phyloP scores from a whole-genome alignment of 1,284 basidiomycete species.

The Polyporus tsugae region DNA sequence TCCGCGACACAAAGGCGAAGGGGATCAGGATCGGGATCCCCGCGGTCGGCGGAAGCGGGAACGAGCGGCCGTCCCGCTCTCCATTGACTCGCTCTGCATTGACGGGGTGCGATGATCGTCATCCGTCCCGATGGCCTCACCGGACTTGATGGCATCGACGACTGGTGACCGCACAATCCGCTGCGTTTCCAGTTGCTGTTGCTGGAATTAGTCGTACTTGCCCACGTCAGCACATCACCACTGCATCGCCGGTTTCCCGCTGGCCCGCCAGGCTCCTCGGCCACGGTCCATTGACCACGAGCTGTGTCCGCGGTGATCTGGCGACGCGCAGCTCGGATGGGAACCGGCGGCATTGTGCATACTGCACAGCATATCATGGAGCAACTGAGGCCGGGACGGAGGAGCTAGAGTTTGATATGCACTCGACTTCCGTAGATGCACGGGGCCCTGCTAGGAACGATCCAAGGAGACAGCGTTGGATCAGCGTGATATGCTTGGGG shows the following conservation, averaged over 20 bases:
- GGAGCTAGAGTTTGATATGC: background rate
- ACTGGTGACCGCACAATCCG: background rate
- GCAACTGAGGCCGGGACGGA: slow-evolving; percentile 2
- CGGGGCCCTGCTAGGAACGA: background rate
- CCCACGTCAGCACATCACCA: background rate
- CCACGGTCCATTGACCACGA: background rate
- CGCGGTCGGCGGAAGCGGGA: slow-evolving; percentile 1
- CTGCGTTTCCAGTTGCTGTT: too few species aligned
- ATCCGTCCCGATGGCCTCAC: background rate
- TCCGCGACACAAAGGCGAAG: background rate
- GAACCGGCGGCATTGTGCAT: background rate
- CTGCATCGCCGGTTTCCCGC: background rate
- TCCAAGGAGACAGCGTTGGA: background rate
- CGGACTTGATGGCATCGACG: background rate
- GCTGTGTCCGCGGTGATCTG: background rate
- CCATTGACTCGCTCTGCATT: background rate
- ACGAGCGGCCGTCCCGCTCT: background rate
- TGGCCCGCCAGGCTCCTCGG: background rate
- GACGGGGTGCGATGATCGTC: background rate
- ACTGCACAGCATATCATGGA: background rate
- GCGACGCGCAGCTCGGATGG: background rate
- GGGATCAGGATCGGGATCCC: background rate
- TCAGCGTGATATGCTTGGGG: background rate
- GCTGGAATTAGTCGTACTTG: background rate
- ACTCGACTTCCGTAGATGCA: too few species aligned